A percentile compares a stretch with the other conserved stretches of the same genome.
phyloP scores from a whole-genome alignment of 331 rosid genomes.

The Saraca asoca region DNA sequence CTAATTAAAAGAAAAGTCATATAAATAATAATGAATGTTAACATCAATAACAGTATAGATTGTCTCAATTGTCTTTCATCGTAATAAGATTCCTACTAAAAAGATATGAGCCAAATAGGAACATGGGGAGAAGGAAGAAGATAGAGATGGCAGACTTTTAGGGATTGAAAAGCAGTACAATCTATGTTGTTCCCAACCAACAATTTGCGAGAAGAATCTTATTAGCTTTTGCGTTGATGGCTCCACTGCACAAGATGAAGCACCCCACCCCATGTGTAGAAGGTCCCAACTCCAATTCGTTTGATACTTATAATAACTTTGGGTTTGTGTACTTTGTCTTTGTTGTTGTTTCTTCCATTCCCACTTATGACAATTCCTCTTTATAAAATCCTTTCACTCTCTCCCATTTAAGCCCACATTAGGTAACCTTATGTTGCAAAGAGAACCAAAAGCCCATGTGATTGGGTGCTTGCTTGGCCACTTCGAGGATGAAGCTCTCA shows the following conservation, averaged over 20 bases:
- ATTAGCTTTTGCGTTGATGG: slow-evolving; percentile 44
- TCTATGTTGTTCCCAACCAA: not conserved
- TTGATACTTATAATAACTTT: slow-evolving; percentile 50
- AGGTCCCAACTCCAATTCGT: slow-evolving; percentile 75
- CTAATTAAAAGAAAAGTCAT: no score
- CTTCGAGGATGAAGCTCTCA: slow-evolving; percentile 42
- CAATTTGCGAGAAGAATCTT: slow-evolving; percentile 58
- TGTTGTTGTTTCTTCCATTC: slow-evolving; percentile 66
- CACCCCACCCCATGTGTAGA: slow-evolving; percentile 84
- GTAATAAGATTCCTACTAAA: no score
- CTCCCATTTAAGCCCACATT: slow-evolving; percentile 44
- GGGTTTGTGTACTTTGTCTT: slow-evolving; percentile 43
- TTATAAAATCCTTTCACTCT: slow-evolving; percentile 34
- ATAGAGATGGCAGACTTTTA: no score
- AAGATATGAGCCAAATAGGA: no score
- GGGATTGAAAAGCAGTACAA: no score
- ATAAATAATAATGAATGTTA: no score
- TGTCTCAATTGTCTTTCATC: no score
- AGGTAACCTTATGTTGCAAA: slow-evolving; percentile 44
- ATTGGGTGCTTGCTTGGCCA: slow-evolving; percentile 69
- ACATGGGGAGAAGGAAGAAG: no score
- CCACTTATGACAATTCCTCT: slow-evolving; percentile 36
- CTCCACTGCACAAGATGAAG: slow-evolving; percentile 49
- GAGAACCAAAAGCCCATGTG: slow-evolving; percentile 84
- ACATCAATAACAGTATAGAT: no score